A percentile compares a stretch with the other conserved stretches of the same genome.
Conservation (phyloP, 2,329 filamentous ascomycete species). For the Ophiostoma triangulosporum region DNA sequence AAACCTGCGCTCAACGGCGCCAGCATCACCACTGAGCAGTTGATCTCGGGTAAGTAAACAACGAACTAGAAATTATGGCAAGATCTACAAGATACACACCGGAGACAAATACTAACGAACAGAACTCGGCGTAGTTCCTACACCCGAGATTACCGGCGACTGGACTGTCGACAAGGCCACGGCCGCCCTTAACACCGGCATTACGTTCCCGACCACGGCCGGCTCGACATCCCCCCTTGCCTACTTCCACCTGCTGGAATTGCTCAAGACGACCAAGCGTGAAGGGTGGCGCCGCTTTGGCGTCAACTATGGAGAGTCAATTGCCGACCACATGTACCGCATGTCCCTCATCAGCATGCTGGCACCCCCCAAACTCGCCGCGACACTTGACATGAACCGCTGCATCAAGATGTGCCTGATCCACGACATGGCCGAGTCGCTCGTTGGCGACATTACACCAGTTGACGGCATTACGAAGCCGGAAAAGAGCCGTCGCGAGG, state of each 20-base stretch:
- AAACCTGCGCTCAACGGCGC: conserved; percentile 1
- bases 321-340: conserved; percentile 98
- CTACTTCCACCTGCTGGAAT: conserved; percentile 90
- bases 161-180: conserved; percentile 53
- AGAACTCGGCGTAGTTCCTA: conserved; percentile 25
- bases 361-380: conserved; percentile 59
- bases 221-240: conserved; percentile 61
- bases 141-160: conserved; percentile 28
- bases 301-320: conserved; percentile 69
- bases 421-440: conserved; percentile 92
- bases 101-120: neutral
- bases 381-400: conserved; percentile 59
- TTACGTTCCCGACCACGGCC: conserved; percentile 31
- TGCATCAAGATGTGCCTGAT: conserved; percentile 94
- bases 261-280: conserved; percentile 89
- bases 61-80: neutral
- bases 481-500: conserved; percentile 82
- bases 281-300: conserved; percentile 91
- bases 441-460: conserved; percentile 95
- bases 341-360: conserved; percentile 96
- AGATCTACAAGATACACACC: no score
- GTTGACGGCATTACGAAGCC: conserved; percentile 72
- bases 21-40: neutral
- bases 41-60: conserved; percentile 3
- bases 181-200: conserved; percentile 29